Base-by-base conservation (phyloP, 257 asterid species). In the Nicotiana attenuata region DNA sequence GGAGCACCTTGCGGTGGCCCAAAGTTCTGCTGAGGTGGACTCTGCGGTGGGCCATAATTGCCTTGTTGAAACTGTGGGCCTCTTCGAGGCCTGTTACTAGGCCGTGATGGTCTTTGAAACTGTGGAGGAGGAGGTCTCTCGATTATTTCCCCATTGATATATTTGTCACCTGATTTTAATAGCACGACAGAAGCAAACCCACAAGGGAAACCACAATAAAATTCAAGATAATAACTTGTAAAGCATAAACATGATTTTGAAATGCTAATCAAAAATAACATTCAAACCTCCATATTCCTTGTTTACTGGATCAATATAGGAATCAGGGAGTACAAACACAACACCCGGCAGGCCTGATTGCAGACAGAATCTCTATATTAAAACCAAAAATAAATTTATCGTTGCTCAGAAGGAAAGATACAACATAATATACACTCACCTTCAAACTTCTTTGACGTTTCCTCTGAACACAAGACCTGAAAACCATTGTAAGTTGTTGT, bases 281-380 rank as follows among this genome's bases (percentile, higher is more conserved):
- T 50, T 68, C 89, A 77, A 75, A 94, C 99, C 99, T 96, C 99
- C 99, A 82, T 96, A 96, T 78, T 93, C 97, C 90, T 96, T 93
- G 65, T 92, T 92, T 24, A 84, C 89, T 35, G 98, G 97, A 89
- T 96, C 98, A 41, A 94, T 93, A 82, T 96, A 96, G 10, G 99
- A 96, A 87, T 96, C 99, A 26, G 99, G 99, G 82, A 96, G 83
- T 28, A 96, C 92, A 85, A 94, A 94, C 13, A 93, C 93, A 78
- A 96, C 99, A 76, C 91, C 95, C 2, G 93, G 94, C 24, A 92
- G 78, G 76, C 84, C 99, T 96, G 88, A 81, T 56, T 20, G 77
- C 65, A 77, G 65, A 60, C 81, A 88, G 73, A 59, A 11, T 10
- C 41, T 67, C 61, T 33, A 41, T 83, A 80, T 84, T 78, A 82